These are phyloP conservation scores for Podospora australis DNA, from an alignment of 495 filamentous ascomycete genomes.

Conservation along the genomic window DNA sequence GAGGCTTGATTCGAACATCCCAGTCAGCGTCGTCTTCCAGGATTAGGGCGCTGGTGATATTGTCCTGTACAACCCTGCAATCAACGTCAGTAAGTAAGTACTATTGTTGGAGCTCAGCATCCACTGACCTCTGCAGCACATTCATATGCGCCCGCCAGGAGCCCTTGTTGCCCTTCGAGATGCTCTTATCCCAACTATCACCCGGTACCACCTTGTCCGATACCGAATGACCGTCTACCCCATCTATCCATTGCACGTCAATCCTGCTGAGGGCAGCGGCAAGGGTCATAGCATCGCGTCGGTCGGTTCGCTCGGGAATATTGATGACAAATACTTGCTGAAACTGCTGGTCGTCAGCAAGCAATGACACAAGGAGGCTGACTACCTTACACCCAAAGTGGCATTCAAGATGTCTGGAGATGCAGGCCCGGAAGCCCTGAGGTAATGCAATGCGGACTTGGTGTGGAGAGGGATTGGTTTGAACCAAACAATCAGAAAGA, in stretches of 20 bases:
- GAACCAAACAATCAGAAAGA: constrained; percentile 7
- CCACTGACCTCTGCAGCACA: constrained; percentile 27
- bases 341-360: constrained; percentile 37
- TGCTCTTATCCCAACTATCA: constrained; percentile 12
- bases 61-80: constrained; percentile 25
- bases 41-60: constrained; percentile 38
- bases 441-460: constrained; percentile 3
- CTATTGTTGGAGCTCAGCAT: neutral
- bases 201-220: constrained; percentile 26
- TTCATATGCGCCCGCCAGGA: constrained; percentile 46
- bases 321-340: constrained; percentile 57
- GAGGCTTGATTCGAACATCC: constrained; percentile 39
- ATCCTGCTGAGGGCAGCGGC: constrained; percentile 48
- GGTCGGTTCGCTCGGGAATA: constrained; percentile 53
- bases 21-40: constrained; percentile 48
- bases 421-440: neutral
- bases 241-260: constrained; percentile 49
- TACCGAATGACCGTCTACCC: constrained; percentile 39
- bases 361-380: neutral
- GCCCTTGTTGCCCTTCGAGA: constrained; percentile 32
- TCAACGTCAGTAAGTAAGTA: neutral
- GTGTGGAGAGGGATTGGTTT: neutral
- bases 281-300: constrained; percentile 53
- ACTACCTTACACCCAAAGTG: constrained; percentile 26
- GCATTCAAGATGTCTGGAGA: constrained; percentile 18